These are phyloP conservation scores for Podaxis mareebaensis DNA, from an alignment of 768 basidiomycete genomes.

Conservation along the genomic window DNA sequence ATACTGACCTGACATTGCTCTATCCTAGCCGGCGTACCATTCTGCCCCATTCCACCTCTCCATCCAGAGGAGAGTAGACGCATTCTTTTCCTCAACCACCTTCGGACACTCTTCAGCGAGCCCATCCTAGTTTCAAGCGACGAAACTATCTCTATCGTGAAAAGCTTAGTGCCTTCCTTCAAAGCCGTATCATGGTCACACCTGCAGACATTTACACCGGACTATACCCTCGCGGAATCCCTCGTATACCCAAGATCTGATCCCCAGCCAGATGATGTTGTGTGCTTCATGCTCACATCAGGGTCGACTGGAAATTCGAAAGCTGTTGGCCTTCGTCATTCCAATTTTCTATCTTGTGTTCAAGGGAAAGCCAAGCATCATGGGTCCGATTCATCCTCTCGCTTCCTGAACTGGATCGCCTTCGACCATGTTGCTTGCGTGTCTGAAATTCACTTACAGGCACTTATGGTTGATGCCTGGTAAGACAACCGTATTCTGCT, in stretches of 20 bases:
- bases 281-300: conserved; percentile 14
- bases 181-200: conserved; percentile 3
- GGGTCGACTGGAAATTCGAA: conserved; percentile 13
- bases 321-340: conserved; percentile 8
- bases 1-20: background rate
- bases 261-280: conserved; percentile 1
- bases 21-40: conserved; percentile 3
- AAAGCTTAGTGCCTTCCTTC: conserved; percentile 7
- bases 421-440: conserved; percentile 14
- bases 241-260: background rate
- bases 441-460: conserved; percentile 12
- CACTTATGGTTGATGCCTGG: conserved; percentile 10
- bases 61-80: conserved; percentile 11
- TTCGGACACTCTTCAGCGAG: conserved; percentile 5
- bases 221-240: background rate
- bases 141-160: background rate
- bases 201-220: background rate
- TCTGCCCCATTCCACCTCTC: conserved; percentile 11
- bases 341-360: conserved; percentile 13
- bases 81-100: conserved; percentile 8
- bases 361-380: conserved; percentile 12
- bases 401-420: conserved; percentile 12
- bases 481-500: background rate
- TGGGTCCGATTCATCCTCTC: background rate
- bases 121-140: conserved; percentile 1